phyloP scores from a whole-genome alignment of 306 rosid species.

The Rosa lucieae region DNA sequence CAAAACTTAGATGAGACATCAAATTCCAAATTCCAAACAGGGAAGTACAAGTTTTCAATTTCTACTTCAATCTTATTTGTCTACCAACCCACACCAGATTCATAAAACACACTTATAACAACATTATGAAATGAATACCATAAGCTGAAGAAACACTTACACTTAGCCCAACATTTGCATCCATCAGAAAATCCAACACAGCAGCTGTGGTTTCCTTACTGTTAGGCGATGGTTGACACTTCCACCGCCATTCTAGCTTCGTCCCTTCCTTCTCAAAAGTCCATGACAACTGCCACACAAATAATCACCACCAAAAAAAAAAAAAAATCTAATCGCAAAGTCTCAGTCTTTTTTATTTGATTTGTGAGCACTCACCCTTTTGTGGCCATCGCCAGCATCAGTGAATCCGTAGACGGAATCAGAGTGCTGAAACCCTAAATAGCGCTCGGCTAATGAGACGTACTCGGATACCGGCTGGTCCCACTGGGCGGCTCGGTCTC shows the following conservation, averaged over 20 bases:
- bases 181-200: slow-evolving; percentile 82
- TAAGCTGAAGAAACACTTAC: slow-evolving; percentile 42
- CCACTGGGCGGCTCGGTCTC: slow-evolving; percentile 82
- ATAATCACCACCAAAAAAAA: not conserved
- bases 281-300: slow-evolving; percentile 69
- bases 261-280: slow-evolving; percentile 86
- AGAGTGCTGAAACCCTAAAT: slow-evolving; percentile 75
- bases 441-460: slow-evolving; percentile 58
- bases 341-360: not conserved
- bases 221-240: slow-evolving; percentile 59
- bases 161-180: slow-evolving; percentile 75
- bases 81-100: too few species aligned
- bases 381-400: slow-evolving; percentile 69
- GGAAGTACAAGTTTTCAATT: not conserved
- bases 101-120: not conserved
- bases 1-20: not conserved
- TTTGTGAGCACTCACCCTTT: slow-evolving; percentile 43
- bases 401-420: slow-evolving; percentile 58
- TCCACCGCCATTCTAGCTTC: slow-evolving; percentile 86
- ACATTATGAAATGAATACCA: too few species aligned
- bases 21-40: not conserved
- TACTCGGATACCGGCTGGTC: slow-evolving; percentile 74
- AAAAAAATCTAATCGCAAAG: not conserved
- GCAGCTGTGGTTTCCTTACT: slow-evolving; percentile 59
- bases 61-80: not conserved